phyloP scores from a whole-genome alignment of 2,329 filamentous ascomycete genomes.

The Aphanoascus verrucosus region DNA sequence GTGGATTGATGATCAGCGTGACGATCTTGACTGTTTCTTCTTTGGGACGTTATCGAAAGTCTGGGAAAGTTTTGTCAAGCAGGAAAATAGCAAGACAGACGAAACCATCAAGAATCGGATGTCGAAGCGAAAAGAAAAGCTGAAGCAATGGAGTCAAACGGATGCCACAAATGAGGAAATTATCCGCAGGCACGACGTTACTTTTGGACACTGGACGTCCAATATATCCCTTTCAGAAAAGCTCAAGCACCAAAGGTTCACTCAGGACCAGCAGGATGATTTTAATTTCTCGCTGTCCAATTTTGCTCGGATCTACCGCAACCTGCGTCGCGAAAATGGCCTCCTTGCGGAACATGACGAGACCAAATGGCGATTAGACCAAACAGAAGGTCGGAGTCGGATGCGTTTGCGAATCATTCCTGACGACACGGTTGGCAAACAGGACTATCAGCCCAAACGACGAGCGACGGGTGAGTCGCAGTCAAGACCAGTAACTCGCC shows the following conservation, averaged over 20 bases:
- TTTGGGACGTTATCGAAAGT: slow-evolving; percentile 66
- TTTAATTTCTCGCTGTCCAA: slow-evolving; percentile 63
- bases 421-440: slow-evolving; percentile 56
- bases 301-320: slow-evolving; percentile 67
- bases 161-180: slow-evolving; percentile 58
- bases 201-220: slow-evolving; percentile 83
- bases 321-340: slow-evolving; percentile 68
- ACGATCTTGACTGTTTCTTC: slow-evolving; percentile 71
- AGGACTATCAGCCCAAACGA: slow-evolving; percentile 76
- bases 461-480: slow-evolving; percentile 43
- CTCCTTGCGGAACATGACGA: slow-evolving; percentile 58
- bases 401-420: slow-evolving; percentile 84
- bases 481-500: slow-evolving; percentile 31
- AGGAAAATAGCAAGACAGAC: slow-evolving; percentile 70
- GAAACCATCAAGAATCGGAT: slow-evolving; percentile 63
- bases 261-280: slow-evolving; percentile 92
- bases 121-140: slow-evolving; percentile 65
- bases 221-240: slow-evolving; percentile 91
- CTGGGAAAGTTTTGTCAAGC: slow-evolving; percentile 79
- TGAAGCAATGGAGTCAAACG: slow-evolving; percentile 69
- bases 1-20: slow-evolving; percentile 77
- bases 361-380: slow-evolving; percentile 81
- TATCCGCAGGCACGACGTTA: slow-evolving; percentile 70
- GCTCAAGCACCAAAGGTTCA: slow-evolving; percentile 74
- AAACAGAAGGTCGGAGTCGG: slow-evolving; percentile 88